Conservation (phyloP, 2,329 filamentous ascomycete genomes). For the Colletotrichum lupini region DNA sequence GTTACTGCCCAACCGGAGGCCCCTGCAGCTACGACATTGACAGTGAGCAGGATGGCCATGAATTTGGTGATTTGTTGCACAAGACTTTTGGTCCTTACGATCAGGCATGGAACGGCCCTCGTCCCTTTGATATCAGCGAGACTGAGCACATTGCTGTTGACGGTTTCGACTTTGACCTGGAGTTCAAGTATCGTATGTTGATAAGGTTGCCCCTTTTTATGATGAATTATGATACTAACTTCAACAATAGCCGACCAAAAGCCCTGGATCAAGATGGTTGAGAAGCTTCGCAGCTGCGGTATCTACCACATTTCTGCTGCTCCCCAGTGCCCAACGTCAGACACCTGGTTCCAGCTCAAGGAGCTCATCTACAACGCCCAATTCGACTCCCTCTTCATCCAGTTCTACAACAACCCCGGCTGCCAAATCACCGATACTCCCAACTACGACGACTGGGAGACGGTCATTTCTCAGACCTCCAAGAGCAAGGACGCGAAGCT, state of each 20-base stretch:
- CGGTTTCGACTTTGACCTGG: slow-evolving; percentile 57
- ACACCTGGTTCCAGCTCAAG: slow-evolving; percentile 45
- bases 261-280: slow-evolving; percentile 52
- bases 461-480: slow-evolving; percentile 45
- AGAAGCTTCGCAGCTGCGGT: slow-evolving; percentile 46
- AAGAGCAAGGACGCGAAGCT: slow-evolving; percentile 55
- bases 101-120: slow-evolving; percentile 45
- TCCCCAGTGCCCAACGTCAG: slow-evolving; percentile 54
- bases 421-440: slow-evolving; percentile 47
- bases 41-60: slow-evolving; percentile 43
- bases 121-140: slow-evolving; percentile 50
- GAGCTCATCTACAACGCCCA: slow-evolving; percentile 51
- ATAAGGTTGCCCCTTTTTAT: not conserved
- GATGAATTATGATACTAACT: not conserved
- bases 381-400: slow-evolving; percentile 57
- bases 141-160: slow-evolving; percentile 46
- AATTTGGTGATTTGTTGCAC: slow-evolving; percentile 53
- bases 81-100: slow-evolving; percentile 51
- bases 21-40: slow-evolving; percentile 48
- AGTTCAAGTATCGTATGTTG: slow-evolving; percentile 46
- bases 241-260: slow-evolving; percentile 42
- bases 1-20: slow-evolving; percentile 40
- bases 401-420: slow-evolving; percentile 60
- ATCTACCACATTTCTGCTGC: slow-evolving; percentile 53
- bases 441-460: slow-evolving; percentile 57